Conservation (phyloP, 2,329 filamentous ascomycete species). For the Lomentospora prolificans region DNA sequence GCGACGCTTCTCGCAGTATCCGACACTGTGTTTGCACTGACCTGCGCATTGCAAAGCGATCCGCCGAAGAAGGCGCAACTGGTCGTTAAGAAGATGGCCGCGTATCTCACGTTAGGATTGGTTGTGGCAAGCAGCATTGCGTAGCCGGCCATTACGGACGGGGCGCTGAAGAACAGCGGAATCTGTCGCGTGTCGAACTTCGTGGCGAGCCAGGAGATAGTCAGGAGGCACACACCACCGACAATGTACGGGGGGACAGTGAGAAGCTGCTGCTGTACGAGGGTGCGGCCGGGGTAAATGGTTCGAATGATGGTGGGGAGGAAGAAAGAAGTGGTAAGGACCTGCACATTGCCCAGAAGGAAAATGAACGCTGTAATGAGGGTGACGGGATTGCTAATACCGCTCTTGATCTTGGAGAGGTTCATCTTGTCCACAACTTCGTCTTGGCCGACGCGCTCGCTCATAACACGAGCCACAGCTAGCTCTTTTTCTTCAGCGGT, state of each 20-base stretch:
- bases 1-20: constrained; percentile 53
- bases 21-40: constrained; percentile 53
- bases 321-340: constrained; percentile 33
- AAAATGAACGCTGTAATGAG: constrained; percentile 14
- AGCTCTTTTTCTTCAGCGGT: constrained; percentile 49
- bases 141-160: constrained; percentile 29
- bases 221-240: constrained; percentile 14
- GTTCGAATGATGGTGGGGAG: constrained; percentile 18
- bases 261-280: constrained; percentile 18
- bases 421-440: constrained; percentile 49
- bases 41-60: constrained; percentile 52
- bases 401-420: constrained; percentile 44
- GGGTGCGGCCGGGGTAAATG: constrained; percentile 20
- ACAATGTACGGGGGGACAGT: constrained; percentile 18
- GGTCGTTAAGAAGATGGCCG: constrained; percentile 34
- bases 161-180: constrained; percentile 14
- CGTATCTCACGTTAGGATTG: constrained; percentile 34
- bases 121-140: constrained; percentile 27
- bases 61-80: constrained; percentile 51
- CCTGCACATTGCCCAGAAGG: constrained; percentile 10
- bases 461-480: constrained; percentile 31
- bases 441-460: constrained; percentile 35
- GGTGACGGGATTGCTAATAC: constrained; percentile 34
- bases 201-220: constrained; percentile 14
- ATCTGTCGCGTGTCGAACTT: constrained; percentile 13